Conservation (phyloP, 1,284 basidiomycete species). For the Cystobasidium sp. region DNA sequence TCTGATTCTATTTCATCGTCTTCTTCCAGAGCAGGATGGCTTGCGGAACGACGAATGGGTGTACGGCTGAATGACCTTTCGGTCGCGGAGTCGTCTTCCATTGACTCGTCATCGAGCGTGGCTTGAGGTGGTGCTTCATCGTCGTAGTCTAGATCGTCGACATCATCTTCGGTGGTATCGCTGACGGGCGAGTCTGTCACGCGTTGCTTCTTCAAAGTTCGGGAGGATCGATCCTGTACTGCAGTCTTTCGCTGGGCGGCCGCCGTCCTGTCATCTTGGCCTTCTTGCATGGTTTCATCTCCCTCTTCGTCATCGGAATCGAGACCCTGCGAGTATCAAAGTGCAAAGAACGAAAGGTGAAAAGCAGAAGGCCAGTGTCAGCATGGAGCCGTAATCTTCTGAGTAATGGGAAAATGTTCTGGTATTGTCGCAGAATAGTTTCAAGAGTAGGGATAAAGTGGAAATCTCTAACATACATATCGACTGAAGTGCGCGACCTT, state of each 20-base stretch:
- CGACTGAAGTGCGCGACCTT: conserved; percentile 80
- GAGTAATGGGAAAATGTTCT: background rate
- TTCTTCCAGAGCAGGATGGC: background rate
- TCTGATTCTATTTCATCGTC: conserved; percentile 16
- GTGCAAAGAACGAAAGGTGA: background rate
- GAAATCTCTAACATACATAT: conserved; percentile 37
- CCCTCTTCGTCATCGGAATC: conserved; percentile 33
- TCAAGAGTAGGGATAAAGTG: conserved; percentile 7
- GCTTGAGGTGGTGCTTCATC: conserved; percentile 36
- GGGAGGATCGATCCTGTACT: background rate
- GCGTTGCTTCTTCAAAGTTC: conserved; percentile 18
- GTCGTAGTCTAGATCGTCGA: conserved; percentile 16
- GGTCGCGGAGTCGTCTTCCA: conserved; percentile 30
- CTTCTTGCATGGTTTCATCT: conserved; percentile 7
- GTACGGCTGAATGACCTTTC: conserved; percentile 34
- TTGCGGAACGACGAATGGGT: conserved; percentile 1
- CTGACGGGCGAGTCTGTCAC: conserved; percentile 34
- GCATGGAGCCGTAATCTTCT: background rate
- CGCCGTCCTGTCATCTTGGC: background rate
- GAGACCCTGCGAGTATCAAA: conserved; percentile 12
- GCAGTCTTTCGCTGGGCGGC: conserved; percentile 25
- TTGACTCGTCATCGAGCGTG: conserved; percentile 40
- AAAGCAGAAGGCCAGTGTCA: background rate
- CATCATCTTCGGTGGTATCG: conserved; percentile 25
- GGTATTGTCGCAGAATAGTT: background rate